phyloP scores from a whole-genome alignment of 1,139 yeast species.

The Taphrina betulina region DNA sequence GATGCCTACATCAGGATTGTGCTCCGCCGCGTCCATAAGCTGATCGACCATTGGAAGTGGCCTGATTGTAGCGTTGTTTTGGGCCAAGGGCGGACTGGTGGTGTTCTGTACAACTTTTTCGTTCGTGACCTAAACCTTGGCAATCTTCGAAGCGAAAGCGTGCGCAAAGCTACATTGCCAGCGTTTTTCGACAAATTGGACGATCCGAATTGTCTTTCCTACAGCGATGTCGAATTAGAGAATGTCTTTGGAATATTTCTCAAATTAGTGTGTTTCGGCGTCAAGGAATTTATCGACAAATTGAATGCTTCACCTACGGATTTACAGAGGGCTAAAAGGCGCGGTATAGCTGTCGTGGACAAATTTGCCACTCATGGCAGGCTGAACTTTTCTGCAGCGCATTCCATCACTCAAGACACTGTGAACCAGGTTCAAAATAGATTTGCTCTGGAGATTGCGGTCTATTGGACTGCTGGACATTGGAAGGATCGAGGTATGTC shows the following conservation, averaged over 20 bases:
- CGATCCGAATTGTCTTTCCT: not conserved
- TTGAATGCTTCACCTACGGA: not conserved
- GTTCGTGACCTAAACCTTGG: slow-evolving; percentile 6
- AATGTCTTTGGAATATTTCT: slow-evolving; percentile 12
- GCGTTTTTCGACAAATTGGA: not conserved
- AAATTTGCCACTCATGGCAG: slow-evolving; percentile 23
- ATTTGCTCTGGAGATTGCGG: slow-evolving; percentile 21
- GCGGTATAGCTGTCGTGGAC: slow-evolving; percentile 13
- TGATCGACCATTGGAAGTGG: slow-evolving; percentile 14
- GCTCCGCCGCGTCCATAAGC: slow-evolving; percentile 12
- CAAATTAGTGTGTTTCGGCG: slow-evolving; percentile 8
- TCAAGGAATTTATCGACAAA: not conserved
- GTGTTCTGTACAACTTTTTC: slow-evolving; percentile 21
- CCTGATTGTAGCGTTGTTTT: slow-evolving; percentile 4
- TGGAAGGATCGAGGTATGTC: slow-evolving; percentile 23
- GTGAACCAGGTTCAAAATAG: slow-evolving; percentile 22
- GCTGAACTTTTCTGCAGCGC: slow-evolving; percentile 8
- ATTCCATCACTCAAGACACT: slow-evolving; percentile 1
- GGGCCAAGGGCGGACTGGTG: slow-evolving; percentile 18
- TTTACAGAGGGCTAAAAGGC: not conserved
- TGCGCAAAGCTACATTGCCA: not conserved
- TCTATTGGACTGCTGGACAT: slow-evolving; percentile 27
- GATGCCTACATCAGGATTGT: slow-evolving; percentile 6
- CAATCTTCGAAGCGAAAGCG: slow-evolving; percentile 1
- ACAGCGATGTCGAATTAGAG: not conserved